Conservation (phyloP, 164 flowering plant species). For the Akebia trifoliata region DNA sequence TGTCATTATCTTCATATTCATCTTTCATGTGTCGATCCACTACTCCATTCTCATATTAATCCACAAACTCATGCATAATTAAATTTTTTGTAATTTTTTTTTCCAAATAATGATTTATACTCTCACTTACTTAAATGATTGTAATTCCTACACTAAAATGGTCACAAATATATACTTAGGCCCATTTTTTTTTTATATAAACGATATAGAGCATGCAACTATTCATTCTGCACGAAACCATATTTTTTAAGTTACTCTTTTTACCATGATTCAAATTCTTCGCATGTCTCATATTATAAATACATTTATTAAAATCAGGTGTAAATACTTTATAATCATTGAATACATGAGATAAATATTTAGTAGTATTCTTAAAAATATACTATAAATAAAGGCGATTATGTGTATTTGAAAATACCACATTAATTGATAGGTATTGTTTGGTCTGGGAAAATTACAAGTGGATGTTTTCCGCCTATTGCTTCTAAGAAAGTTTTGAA, state of each 20-base stretch:
- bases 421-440: constrained; percentile 2
- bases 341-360: constrained; percentile 8
- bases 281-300: constrained; percentile 5
- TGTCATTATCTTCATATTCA: background rate
- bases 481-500: constrained; percentile 9
- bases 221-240: constrained; percentile 2
- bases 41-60: background rate
- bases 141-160: constrained; percentile 15
- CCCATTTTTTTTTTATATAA: constrained; percentile 9
- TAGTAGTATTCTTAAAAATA: constrained; percentile 14
- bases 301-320: background rate
- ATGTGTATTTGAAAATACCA: constrained; percentile 8
- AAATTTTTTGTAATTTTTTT: constrained; percentile 1
- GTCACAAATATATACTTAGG: background rate
- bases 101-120: constrained; percentile 3
- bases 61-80: constrained; percentile 1
- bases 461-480: constrained; percentile 11
- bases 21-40: constrained; percentile 1
- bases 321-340: background rate
- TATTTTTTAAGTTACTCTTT: background rate
- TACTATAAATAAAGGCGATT: constrained; percentile 14
- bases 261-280: constrained; percentile 12
- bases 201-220: constrained; percentile 7
- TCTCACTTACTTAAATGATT: constrained; percentile 3
- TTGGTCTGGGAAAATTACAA: constrained; percentile 9